phyloP scores from a whole-genome alignment of 345 rosid genomes.

The Hevea brasiliensis region DNA sequence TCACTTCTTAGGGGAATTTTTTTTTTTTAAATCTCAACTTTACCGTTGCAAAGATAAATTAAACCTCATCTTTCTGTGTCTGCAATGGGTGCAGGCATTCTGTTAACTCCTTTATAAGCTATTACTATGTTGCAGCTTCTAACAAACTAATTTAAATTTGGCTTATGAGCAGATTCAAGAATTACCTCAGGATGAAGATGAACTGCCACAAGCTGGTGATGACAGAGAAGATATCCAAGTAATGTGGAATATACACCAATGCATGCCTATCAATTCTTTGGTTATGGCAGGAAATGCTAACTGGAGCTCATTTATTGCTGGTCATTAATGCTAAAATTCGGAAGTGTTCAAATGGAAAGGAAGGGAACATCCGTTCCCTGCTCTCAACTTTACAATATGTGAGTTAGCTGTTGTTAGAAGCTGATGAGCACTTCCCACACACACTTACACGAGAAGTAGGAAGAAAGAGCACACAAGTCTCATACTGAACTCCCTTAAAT shows the following conservation, averaged over 20 bases:
- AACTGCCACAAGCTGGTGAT: slow-evolving; percentile 24
- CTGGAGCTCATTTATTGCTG: slow-evolving; percentile 36
- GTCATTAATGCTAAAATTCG: slow-evolving; percentile 60
- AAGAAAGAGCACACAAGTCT: too few relatives aligned
- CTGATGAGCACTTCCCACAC: too few relatives aligned
- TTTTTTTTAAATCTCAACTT: not conserved
- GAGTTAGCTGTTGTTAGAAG: slow-evolving; percentile 31
- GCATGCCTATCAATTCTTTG: not conserved
- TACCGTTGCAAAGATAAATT: not conserved
- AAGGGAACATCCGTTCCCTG: slow-evolving; percentile 87
- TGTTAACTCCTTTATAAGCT: not conserved
- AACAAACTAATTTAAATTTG: slow-evolving; percentile 10
- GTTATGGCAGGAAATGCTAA: slow-evolving; percentile 13
- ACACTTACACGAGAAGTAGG: too few relatives aligned
- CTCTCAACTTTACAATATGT: slow-evolving; percentile 87
- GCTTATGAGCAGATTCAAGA: slow-evolving; percentile 54
- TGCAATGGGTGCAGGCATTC: not conserved
- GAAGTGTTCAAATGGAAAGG: slow-evolving; percentile 80
- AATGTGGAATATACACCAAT: slow-evolving; percentile 17
- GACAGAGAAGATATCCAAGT: slow-evolving; percentile 52
- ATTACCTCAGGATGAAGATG: slow-evolving; percentile 43
- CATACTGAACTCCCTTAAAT: too few relatives aligned
- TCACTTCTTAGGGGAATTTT: not conserved
- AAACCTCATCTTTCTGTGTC: not conserved
- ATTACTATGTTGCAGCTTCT: slow-evolving; percentile 6